Conservation (phyloP, 2,329 filamentous ascomycete species). For the Alternaria longipes region DNA sequence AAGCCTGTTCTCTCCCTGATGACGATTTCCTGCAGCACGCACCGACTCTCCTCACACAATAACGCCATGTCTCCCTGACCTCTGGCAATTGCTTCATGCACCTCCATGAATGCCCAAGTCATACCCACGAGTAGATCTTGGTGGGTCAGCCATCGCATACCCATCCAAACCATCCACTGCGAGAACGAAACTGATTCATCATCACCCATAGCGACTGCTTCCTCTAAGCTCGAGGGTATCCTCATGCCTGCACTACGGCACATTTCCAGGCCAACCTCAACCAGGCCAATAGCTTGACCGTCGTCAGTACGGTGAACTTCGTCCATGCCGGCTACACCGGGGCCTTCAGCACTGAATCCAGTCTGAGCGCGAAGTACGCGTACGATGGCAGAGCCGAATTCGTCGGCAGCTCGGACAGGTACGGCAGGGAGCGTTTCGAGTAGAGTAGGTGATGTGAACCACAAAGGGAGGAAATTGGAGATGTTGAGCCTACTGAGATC, state of each 20-base stretch:
- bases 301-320: slow-evolving; percentile 43
- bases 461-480: slow-evolving; percentile 47
- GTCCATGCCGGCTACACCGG: slow-evolving; percentile 53
- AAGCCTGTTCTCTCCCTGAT: slow-evolving; percentile 20
- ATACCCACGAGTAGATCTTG: slow-evolving; percentile 44
- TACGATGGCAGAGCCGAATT: slow-evolving; percentile 48
- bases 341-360: slow-evolving; percentile 51
- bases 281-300: slow-evolving; percentile 38
- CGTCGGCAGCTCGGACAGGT: slow-evolving; percentile 47
- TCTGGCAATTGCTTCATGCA: slow-evolving; percentile 22
- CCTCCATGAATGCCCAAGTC: slow-evolving; percentile 45
- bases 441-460: slow-evolving; percentile 51
- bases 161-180: slow-evolving; percentile 23
- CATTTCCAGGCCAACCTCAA: slow-evolving; percentile 47
- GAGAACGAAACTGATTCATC: slow-evolving; percentile 53
- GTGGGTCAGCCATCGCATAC: slow-evolving; percentile 32
- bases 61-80: neutral
- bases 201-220: slow-evolving; percentile 30
- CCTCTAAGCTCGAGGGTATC: slow-evolving; percentile 32
- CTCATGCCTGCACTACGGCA: slow-evolving; percentile 25
- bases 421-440: slow-evolving; percentile 51
- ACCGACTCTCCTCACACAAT: neutral
- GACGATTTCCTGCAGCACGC: slow-evolving; percentile 16
- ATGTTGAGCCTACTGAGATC: slow-evolving; percentile 4
- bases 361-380: slow-evolving; percentile 53